A percentile compares a stretch with the other conserved stretches of the same genome.
phyloP scores from a whole-genome alignment of 352 stramenopile species.

The Phytophthora brassicae region DNA sequence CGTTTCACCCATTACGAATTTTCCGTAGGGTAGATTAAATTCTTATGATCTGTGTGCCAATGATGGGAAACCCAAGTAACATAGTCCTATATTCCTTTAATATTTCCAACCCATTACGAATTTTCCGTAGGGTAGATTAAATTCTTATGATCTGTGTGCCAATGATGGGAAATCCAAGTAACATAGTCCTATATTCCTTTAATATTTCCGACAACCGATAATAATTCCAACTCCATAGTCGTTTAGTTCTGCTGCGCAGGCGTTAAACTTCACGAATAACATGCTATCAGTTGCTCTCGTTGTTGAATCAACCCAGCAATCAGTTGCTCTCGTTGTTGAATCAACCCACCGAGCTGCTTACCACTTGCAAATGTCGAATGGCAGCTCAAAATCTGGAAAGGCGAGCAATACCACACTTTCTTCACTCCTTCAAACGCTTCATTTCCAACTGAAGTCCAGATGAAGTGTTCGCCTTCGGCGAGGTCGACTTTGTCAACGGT shows the following conservation, averaged over 20 bases:
- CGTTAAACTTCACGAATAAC: too few species aligned
- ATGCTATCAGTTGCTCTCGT: too few species aligned
- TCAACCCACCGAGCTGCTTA: constrained; percentile 15
- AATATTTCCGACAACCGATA: constrained; percentile 14
- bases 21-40: neutral
- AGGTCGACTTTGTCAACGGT: neutral
- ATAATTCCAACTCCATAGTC: constrained; percentile 1
- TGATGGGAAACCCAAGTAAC: too few species aligned
- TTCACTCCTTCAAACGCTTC: constrained; percentile 3
- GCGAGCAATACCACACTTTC: neutral
- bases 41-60: constrained; percentile 20
- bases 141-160: constrained; percentile 18
- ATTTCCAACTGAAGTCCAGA: constrained; percentile 1
- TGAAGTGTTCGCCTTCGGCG: neutral
- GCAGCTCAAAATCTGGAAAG: constrained; percentile 10
- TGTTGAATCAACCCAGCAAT: too few species aligned
- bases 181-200: constrained; percentile 8
- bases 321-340: too few species aligned
- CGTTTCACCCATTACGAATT: constrained; percentile 3
- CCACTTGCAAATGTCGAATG: constrained; percentile 6
- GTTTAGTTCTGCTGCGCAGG: too few species aligned
- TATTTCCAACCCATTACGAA: constrained; percentile 4
- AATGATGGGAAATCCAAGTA: constrained; percentile 11
- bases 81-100: too few species aligned
- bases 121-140: constrained; percentile 5